Evolutionary conservation across 345 rosid genomes (phyloP), one percentile per base, ranked within the genome.

Genomic region (Boechera divaricarpa): DNA sequence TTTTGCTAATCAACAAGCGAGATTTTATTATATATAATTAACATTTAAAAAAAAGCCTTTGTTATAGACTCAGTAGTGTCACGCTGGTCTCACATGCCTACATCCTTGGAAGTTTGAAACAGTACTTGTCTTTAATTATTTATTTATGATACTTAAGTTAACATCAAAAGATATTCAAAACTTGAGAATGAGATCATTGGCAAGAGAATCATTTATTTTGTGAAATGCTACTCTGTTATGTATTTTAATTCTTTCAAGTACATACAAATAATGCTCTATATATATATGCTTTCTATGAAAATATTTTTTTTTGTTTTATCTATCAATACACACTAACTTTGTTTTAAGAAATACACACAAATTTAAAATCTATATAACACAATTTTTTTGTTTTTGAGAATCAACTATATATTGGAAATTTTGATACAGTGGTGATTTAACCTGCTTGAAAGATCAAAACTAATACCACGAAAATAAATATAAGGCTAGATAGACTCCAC

Each of bases 71-170:
- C 63, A 6, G 26, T 24, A 58, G 73, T 32, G 67, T 78, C 81
- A 78, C 81, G 77, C 72, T 70, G 60, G 68, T 66, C 69, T 72
- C 81, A 72, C 73, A 78, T 78, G 81, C 77, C 77, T 72, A 72
- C 69, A 28, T 51, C 33, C 61, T 71, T 56, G 51, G 63, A 77
- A 59, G 49, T 32, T 61, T 69, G 16, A 33, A 69, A 77, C 65
- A 63, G 28, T 21, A 28, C 7, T 35, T 31, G 32, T 57, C 53
- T 58, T 65, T 66, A 70, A 42, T 33, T 58, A 26, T 32, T 10
- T 33, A 62, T 42, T 32, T 61, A 29, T 42, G 59, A 63, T 63
- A 78, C 73, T 72, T 78, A 39, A 18, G 76, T 66, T 67, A 78
- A 65, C 81, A 71, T 77, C 72, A 28, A 48, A 63, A 71, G 47